These are phyloP conservation scores for Paraconiothyrium brasiliense DNA, from an alignment of 2,329 filamentous ascomycete species.

Conservation along the genomic window DNA sequence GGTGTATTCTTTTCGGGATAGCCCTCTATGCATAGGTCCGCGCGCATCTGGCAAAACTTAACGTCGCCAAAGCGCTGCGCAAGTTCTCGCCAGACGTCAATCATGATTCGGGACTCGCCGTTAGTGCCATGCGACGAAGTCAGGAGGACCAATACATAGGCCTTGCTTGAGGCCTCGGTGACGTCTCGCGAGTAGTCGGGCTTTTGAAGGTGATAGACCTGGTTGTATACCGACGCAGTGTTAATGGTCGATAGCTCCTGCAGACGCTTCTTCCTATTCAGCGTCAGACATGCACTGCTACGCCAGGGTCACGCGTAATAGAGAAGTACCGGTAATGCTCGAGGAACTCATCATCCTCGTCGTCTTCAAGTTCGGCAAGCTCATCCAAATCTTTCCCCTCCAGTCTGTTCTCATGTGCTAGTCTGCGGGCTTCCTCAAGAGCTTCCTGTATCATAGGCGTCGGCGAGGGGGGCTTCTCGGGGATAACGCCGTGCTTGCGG, in stretches of 20 bases:
- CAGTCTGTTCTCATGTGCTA: constrained; percentile 90
- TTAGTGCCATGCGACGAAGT: constrained; percentile 82
- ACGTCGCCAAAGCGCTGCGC: constrained; percentile 89
- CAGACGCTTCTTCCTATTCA: constrained; percentile 77
- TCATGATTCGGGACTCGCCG: constrained; percentile 82
- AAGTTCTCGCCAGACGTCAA: constrained; percentile 85
- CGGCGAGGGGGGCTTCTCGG: constrained; percentile 95
- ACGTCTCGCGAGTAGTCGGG: constrained; percentile 92
- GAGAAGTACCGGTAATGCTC: constrained; percentile 74
- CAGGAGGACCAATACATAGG: constrained; percentile 78
- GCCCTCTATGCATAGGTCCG: constrained; percentile 91
- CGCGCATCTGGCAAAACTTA: constrained; percentile 97
- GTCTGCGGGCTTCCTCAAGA: constrained; percentile 79
- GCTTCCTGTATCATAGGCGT: constrained; percentile 97
- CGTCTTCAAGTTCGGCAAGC: constrained; percentile 90
- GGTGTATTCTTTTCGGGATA: constrained; percentile 96
- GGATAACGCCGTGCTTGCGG: constrained; percentile 94
- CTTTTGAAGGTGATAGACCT: constrained; percentile 93
- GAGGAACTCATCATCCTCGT: constrained; percentile 92
- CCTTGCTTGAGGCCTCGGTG: constrained; percentile 83
- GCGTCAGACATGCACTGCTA: constrained; percentile 4
- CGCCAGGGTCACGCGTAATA: background rate
- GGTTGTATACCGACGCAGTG: constrained; percentile 82
- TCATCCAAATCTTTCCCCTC: constrained; percentile 96
- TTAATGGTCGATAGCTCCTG: constrained; percentile 79